These are phyloP conservation scores for Xylariaceae sp. DNA, from an alignment of 2,329 filamentous ascomycete genomes.

Conservation along the genomic window DNA sequence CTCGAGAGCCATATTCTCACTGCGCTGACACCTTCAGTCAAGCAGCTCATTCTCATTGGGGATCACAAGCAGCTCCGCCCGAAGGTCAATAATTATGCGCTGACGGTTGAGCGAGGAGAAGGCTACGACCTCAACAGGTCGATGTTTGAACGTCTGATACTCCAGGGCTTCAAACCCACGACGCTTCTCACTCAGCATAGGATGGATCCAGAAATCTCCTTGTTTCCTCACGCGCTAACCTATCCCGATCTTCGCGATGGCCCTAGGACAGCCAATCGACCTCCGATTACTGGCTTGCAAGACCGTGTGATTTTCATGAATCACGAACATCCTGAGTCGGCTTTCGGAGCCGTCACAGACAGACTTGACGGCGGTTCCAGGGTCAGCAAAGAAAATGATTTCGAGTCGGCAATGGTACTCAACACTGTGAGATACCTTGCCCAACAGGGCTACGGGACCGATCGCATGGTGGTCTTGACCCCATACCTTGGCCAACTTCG, in stretches of 20 bases:
- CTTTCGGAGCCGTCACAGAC: too few species aligned
- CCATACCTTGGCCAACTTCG: slow-evolving; percentile 68
- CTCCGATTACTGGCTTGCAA: slow-evolving; percentile 50
- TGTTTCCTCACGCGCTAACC: slow-evolving; percentile 50
- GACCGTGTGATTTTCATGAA: slow-evolving; percentile 63
- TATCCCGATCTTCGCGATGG: slow-evolving; percentile 60
- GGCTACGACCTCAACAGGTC: slow-evolving; percentile 64
- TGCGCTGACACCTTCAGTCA: slow-evolving; percentile 10
- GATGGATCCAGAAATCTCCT: slow-evolving; percentile 65
- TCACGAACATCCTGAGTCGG: slow-evolving; percentile 52
- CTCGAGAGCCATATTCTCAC: slow-evolving; percentile 16
- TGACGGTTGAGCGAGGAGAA: slow-evolving; percentile 53
- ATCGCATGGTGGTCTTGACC: slow-evolving; percentile 63
- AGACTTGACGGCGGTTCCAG: slow-evolving; percentile 45
- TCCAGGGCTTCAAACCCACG: slow-evolving; percentile 47
- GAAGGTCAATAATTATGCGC: slow-evolving; percentile 56
- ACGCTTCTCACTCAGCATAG: slow-evolving; percentile 61
- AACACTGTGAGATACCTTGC: slow-evolving; percentile 62
- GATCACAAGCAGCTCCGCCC: slow-evolving; percentile 71
- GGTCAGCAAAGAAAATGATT: slow-evolving; percentile 57
- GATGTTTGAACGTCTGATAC: slow-evolving; percentile 64
- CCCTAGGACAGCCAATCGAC: slow-evolving; percentile 37
- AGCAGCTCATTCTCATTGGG: slow-evolving; percentile 64
- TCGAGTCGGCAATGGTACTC: slow-evolving; percentile 64
- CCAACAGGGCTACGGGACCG: slow-evolving; percentile 66